A percentile compares a stretch with the other conserved stretches of the same genome.
Conservation (phyloP, 345 rosid species). For the Salix suchowensis region DNA sequence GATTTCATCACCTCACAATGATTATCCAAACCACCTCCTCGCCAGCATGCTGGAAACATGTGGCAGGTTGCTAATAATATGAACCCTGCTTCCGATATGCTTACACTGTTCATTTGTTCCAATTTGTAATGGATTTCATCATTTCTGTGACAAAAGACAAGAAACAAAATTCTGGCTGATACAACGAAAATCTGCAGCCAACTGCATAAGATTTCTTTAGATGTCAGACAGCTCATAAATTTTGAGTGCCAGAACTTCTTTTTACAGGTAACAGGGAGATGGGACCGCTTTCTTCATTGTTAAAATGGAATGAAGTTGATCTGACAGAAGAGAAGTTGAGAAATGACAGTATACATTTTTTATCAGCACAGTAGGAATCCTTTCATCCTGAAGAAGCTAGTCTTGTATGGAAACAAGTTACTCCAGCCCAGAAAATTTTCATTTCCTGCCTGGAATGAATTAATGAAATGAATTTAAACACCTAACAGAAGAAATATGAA, state of each 20-base stretch:
- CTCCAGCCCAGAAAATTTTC: neutral
- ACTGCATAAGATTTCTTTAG: neutral
- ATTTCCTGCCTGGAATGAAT: neutral
- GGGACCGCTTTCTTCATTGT: slow-evolving; percentile 21
- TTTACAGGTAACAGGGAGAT: slow-evolving; percentile 11
- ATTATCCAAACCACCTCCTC: too few relatives aligned
- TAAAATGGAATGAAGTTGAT: slow-evolving; percentile 17
- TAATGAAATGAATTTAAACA: neutral
- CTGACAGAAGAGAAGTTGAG: slow-evolving; percentile 21
- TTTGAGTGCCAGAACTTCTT: neutral
- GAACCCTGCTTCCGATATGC: neutral
- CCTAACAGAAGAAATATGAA: neutral
- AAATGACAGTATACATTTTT: slow-evolving; percentile 18
- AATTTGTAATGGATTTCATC: neutral
- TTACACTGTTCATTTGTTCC: neutral
- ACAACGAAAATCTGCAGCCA: neutral
- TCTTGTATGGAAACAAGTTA: slow-evolving; percentile 9
- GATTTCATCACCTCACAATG: too few relatives aligned
- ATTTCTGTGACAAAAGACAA: neutral
- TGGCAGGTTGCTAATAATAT: too few relatives aligned
- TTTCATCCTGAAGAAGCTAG: slow-evolving; percentile 20
- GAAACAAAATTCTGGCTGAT: neutral
- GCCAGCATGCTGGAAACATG: too few relatives aligned
- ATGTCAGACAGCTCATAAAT: neutral
- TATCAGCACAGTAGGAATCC: slow-evolving; percentile 22